These are phyloP conservation scores for Glaciozyma antarctica DNA, from an alignment of 768 basidiomycete genomes.

Conservation along the genomic window DNA sequence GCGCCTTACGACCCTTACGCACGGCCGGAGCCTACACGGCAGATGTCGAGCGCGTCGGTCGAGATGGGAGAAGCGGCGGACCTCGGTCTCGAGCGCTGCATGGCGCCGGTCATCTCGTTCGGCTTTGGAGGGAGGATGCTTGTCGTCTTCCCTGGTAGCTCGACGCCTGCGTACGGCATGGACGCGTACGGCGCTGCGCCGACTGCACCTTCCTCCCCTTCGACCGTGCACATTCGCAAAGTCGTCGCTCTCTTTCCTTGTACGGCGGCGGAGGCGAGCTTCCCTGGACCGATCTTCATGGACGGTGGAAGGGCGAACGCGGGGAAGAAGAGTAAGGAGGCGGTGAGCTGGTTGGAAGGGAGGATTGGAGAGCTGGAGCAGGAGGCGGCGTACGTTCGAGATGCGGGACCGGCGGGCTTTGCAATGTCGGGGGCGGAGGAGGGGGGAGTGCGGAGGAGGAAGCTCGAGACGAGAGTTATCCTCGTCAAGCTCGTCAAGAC, in stretches of 20 bases:
- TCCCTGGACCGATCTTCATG: slow-evolving; percentile 78
- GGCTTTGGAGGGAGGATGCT: slow-evolving; percentile 89
- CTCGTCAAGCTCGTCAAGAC: slow-evolving; percentile 64
- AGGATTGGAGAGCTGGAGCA: slow-evolving; percentile 66
- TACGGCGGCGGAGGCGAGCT: slow-evolving; percentile 50
- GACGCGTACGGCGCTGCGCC: slow-evolving; percentile 60
- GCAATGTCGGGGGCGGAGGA: slow-evolving; percentile 6
- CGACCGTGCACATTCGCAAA: slow-evolving; percentile 54
- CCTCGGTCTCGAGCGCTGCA: slow-evolving; percentile 25
- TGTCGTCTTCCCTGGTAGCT: slow-evolving; percentile 58
- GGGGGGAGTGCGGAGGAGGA: slow-evolving; percentile 44
- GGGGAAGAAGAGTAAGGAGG: slow-evolving; percentile 76
- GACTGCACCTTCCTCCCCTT: slow-evolving; percentile 38
- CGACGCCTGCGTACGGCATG: slow-evolving; percentile 37
- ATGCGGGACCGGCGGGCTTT: slow-evolving; percentile 40
- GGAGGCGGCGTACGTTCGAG: slow-evolving; percentile 58
- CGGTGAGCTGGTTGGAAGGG: slow-evolving; percentile 65
- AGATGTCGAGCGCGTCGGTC: not conserved
- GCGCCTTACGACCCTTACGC: slow-evolving; percentile 8
- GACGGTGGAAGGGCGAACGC: slow-evolving; percentile 50
- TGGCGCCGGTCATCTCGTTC: slow-evolving; percentile 65
- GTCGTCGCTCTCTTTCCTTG: slow-evolving; percentile 62
- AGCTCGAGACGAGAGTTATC: slow-evolving; percentile 64
- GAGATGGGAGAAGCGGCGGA: slow-evolving; percentile 2
- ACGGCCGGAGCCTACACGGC: not conserved